A percentile compares a stretch with the other conserved stretches of the same genome.
These are phyloP conservation scores for Mycosphaerella sp. DNA, from an alignment of 2,329 filamentous ascomycete species.

Conservation along the genomic window DNA sequence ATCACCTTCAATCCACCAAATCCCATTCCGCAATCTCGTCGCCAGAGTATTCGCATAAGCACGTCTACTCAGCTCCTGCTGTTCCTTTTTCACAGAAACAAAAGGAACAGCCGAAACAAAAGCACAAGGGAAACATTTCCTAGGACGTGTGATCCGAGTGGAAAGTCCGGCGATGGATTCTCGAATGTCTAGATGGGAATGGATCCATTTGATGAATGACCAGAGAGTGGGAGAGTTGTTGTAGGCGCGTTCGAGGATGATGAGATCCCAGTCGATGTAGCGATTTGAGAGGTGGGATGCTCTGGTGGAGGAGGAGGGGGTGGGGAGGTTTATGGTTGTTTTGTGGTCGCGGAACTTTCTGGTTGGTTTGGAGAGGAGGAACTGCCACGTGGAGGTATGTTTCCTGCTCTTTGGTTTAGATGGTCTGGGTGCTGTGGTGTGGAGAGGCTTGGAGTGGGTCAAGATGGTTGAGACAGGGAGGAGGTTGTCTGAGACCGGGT, in stretches of 20 bases:
- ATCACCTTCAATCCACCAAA: neutral
- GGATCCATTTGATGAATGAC: neutral
- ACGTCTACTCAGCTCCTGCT: neutral
- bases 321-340: neutral
- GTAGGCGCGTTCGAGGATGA: neutral
- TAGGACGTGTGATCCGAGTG: neutral
- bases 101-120: too few relatives aligned
- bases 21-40: neutral
- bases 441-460: too few relatives aligned
- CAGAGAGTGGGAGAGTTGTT: neutral
- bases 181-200: neutral
- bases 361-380: too few relatives aligned
- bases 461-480: too few relatives aligned
- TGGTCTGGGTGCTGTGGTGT: neutral
- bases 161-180: neutral
- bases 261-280: conserved; percentile 7
- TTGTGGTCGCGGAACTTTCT: too few relatives aligned
- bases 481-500: too few relatives aligned
- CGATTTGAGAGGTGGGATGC: neutral
- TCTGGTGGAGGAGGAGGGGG: neutral
- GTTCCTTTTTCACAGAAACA: too few relatives aligned
- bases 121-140: too few relatives aligned
- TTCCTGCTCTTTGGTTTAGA: too few relatives aligned
- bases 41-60: neutral
- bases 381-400: too few relatives aligned